phyloP scores from a whole-genome alignment of 495 filamentous ascomycete species.

The Neurospora cerealis region DNA sequence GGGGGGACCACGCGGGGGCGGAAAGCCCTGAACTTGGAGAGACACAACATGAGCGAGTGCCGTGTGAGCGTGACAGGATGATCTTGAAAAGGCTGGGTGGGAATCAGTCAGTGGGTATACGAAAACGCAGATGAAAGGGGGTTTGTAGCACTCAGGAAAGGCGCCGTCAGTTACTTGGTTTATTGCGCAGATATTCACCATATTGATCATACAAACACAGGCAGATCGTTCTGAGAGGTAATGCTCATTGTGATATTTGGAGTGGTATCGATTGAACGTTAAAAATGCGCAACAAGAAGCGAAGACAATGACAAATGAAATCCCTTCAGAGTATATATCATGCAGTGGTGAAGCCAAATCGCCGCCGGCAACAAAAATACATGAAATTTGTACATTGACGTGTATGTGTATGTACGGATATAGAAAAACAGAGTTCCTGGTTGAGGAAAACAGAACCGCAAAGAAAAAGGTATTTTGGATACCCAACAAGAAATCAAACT shows the following conservation, averaged over 20 bases:
- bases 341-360: neutral
- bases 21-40: neutral
- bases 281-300: neutral
- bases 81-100: neutral
- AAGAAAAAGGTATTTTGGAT: neutral
- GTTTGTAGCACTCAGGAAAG: neutral
- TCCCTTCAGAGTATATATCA: neutral
- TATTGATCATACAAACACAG: neutral
- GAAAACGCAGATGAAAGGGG: neutral
- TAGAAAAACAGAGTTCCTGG: neutral
- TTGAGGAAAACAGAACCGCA: neutral
- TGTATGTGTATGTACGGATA: neutral
- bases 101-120: neutral
- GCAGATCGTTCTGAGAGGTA: neutral
- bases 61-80: neutral
- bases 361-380: neutral
- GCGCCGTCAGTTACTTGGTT: neutral
- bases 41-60: neutral
- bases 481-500: neutral
- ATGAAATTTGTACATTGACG: neutral
- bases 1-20: neutral
- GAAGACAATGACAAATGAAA: neutral
- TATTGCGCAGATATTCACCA: neutral
- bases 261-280: slow-evolving; percentile 13
- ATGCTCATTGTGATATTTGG: neutral